Percentiles rank a stretch among this genome's conserved stretches.
Conservation (phyloP, 2,329 filamentous ascomycete species). For the Fusarium nisikadoi region DNA sequence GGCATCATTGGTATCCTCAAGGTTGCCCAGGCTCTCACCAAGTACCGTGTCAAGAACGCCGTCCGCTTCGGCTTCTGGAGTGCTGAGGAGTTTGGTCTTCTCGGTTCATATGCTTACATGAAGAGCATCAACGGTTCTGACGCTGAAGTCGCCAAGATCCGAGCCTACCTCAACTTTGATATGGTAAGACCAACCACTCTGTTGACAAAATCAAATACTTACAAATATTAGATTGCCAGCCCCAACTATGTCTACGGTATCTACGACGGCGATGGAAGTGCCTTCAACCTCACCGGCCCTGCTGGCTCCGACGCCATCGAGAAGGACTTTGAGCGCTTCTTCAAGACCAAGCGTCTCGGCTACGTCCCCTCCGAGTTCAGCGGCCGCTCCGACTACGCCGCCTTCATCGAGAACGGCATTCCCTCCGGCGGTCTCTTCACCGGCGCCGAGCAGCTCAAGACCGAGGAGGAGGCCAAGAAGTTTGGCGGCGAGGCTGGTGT, state of each 20-base stretch:
- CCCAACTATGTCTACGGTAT: slow-evolving; percentile 64
- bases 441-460: slow-evolving; percentile 73
- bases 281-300: slow-evolving; percentile 65
- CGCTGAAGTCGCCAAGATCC: slow-evolving; percentile 60
- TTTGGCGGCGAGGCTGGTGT: slow-evolving; percentile 71
- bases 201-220: background rate
- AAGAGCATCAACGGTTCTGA: slow-evolving; percentile 53
- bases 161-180: slow-evolving; percentile 67
- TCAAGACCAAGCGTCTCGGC: slow-evolving; percentile 55
- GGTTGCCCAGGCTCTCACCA: slow-evolving; percentile 55
- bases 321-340: slow-evolving; percentile 68
- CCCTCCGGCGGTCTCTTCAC: slow-evolving; percentile 76
- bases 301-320: slow-evolving; percentile 70
- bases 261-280: slow-evolving; percentile 70
- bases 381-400: slow-evolving; percentile 74
- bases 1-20: slow-evolving; percentile 61
- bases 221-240: slow-evolving; percentile 51
- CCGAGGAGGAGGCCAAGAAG: slow-evolving; percentile 64
- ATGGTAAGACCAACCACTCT: slow-evolving; percentile 52
- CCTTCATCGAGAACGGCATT: slow-evolving; percentile 73
- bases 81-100: slow-evolving; percentile 62
- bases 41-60: slow-evolving; percentile 59
- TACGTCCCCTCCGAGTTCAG: slow-evolving; percentile 72
- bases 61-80: slow-evolving; percentile 64
- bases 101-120: slow-evolving; percentile 63